A percentile compares a stretch with the other conserved stretches of the same genome.
Conservation (phyloP, 176 grass and related monocot species). For the maize (Zea mays) region Zm-B73-REFERENCE-NAM-5.0 NC_050097.1:26490001-26490500, state of each 20-base stretch:
- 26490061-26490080: constrained; percentile 91
- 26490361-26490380: background rate
- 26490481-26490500: constrained; percentile 54
- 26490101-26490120: constrained; percentile 59
- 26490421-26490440: constrained; percentile 77
- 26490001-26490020: constrained; percentile 92
- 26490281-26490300: constrained; percentile 68
- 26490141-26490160: constrained; percentile 54
- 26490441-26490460: constrained; percentile 67
- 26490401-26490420: constrained; percentile 58
- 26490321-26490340: constrained; percentile 54
- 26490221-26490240: constrained; percentile 41
- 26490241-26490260: constrained; percentile 88
- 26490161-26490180: too few species aligned
- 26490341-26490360: constrained; percentile 20
- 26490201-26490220: too few species aligned
- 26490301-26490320: constrained; percentile 88
- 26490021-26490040: constrained; percentile 94
- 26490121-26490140: constrained; percentile 64
- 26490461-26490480: constrained; percentile 62
- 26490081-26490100: constrained; percentile 73
- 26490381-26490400: constrained; percentile 48
- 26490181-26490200: too few species aligned
- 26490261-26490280: constrained; percentile 59
- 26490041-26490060: constrained; percentile 77